phyloP scores from a whole-genome alignment of 345 rosid species.

The Erucastrum elatum region DNA sequence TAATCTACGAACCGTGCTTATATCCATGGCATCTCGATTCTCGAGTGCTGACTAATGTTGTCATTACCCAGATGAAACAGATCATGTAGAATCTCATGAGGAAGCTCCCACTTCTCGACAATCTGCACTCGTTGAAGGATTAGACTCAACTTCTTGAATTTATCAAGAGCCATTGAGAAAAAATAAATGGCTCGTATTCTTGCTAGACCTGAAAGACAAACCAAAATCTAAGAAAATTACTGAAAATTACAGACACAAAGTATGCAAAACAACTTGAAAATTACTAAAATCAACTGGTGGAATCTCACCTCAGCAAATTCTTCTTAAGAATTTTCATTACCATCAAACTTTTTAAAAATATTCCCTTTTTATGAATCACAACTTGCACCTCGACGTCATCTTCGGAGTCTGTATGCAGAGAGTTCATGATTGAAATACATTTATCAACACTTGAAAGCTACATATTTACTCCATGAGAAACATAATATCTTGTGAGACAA shows the following conservation, averaged over 20 bases:
- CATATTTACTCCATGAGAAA: no score
- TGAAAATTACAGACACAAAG: background rate
- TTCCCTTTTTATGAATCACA: conserved; percentile 43
- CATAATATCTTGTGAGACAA: no score
- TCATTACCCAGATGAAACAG: no score
- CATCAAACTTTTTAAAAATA: conserved; percentile 43
- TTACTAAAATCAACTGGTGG: background rate
- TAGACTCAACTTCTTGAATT: no score
- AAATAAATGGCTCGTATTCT: conserved; percentile 43
- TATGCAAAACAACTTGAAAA: background rate
- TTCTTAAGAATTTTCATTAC: conserved; percentile 39
- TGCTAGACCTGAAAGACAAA: conserved; percentile 54
- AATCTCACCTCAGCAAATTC: conserved; percentile 54
- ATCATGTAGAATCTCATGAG: no score
- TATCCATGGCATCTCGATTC: no score
- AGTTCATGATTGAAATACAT: background rate
- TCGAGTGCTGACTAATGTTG: no score
- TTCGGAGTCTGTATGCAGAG: background rate
- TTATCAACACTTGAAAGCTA: background rate
- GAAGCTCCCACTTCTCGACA: no score
- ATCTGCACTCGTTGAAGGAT: no score
- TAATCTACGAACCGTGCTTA: no score
- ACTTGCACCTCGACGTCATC: background rate
- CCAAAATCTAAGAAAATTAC: background rate
- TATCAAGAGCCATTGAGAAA: no score